Evolutionary conservation across 352 stramenopile species (phyloP).

Genomic region (Pythium volutum): DNA sequence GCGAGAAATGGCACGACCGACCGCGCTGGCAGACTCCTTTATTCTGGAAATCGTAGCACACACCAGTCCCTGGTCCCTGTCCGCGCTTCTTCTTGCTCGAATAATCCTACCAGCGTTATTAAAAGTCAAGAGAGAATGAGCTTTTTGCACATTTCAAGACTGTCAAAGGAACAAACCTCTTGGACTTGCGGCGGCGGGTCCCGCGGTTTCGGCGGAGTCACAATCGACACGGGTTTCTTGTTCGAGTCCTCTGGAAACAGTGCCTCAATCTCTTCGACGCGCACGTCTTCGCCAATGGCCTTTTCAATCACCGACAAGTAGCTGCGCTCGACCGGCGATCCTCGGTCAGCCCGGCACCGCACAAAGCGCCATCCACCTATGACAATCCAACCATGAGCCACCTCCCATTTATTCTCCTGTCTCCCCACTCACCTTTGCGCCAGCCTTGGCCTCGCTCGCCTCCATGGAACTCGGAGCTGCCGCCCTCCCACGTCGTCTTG

Average conservation of each 20-base stretch:
- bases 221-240: constrained; percentile 41
- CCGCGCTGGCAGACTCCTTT: constrained; percentile 83
- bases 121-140: not conserved
- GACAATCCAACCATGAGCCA: not conserved
- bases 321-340: constrained; percentile 59
- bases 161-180: constrained; percentile 48
- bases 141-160: too few species aligned
- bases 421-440: constrained; percentile 59
- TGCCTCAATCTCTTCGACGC: constrained; percentile 77
- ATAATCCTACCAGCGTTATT: constrained; percentile 47
- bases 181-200: constrained; percentile 22
- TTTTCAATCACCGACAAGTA: constrained; percentile 67
- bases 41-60: constrained; percentile 90
- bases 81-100: constrained; percentile 71
- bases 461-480: constrained; percentile 60
- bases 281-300: constrained; percentile 69
- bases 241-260: constrained; percentile 66
- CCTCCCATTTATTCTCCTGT: not conserved
- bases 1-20: constrained; percentile 84
- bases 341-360: constrained; percentile 58
- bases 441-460: constrained; percentile 67
- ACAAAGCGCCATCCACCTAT: constrained; percentile 77
- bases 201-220: constrained; percentile 14
- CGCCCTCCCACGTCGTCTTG: constrained; percentile 72
- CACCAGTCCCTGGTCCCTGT: constrained; percentile 51